Base-by-base conservation (phyloP, 495 filamentous ascomycete species). In the Rhizodiscina lignyota region DNA sequence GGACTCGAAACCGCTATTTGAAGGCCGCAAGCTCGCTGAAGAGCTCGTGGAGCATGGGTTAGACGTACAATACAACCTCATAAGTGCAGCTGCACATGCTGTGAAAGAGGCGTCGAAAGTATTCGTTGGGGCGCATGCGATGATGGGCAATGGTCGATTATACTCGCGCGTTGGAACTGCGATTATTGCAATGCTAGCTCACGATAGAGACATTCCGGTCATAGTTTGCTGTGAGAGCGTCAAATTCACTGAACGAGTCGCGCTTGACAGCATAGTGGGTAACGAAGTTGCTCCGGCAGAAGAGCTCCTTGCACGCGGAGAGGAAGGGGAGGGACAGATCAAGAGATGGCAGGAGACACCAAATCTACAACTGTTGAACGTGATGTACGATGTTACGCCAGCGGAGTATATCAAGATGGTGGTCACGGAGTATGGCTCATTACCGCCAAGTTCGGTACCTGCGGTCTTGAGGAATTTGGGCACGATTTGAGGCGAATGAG, bases 371-470 rank as follows among this genome's bases (percentile, higher is more conserved):
- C 61, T 81, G 4, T 71, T 89, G 39, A 83, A 92, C 47, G 62
- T 93, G 41, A 70, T 94, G 67, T 94, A 85, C 45, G 89, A 97
- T 59, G 83, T 87, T 26, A 96, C 89, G 8, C 83, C 81, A n/a
- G 80, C 79, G 3, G 77, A 83, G 39, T 87, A 80, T 42, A 75
- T 96, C 32, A 73, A 80, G 21, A 79, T 85, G 59, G 76, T 96
- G 18, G 70, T 96, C 18, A 94, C 84, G 2, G 89, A 97, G 58
- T 77, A 83, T 62, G 89, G 87, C 24, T 79, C 69, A 40, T 64
- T 92, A 43, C 81, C 86, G 21, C 83, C 87, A 2, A 85, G 78
- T 41, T 83, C 83, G 10, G 84, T 94, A 13, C 65, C 76, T 19
- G 66, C 66, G 12, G 57, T 73, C 19, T 61, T 70, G 51, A 48